phyloP scores from a whole-genome alignment of 2,329 filamentous ascomycete species.

The Trichoderma sp. region DNA sequence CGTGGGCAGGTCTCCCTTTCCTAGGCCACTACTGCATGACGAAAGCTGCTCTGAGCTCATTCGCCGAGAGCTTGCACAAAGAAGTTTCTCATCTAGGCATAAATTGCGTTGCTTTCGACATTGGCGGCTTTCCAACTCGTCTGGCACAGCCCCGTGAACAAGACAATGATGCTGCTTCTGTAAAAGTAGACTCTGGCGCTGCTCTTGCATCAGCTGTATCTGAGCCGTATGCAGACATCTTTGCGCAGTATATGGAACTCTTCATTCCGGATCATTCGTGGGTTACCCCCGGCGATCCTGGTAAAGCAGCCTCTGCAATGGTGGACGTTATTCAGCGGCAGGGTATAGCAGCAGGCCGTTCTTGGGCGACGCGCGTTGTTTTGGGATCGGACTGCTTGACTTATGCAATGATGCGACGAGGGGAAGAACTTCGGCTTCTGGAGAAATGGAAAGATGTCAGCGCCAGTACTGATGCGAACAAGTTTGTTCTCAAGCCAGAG shows the following conservation, averaged over 20 bases:
- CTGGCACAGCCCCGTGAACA: slow-evolving; percentile 36
- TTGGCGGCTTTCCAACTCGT: slow-evolving; percentile 39
- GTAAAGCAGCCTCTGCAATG: slow-evolving; percentile 35
- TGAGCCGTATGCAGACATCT: slow-evolving; percentile 32
- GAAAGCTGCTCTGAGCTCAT: slow-evolving; percentile 38
- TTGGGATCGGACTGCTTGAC: slow-evolving; percentile 40
- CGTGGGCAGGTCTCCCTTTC: slow-evolving; percentile 39
- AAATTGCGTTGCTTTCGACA: slow-evolving; percentile 39
- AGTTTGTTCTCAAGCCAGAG: slow-evolving; percentile 12
- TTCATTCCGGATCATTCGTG: slow-evolving; percentile 33
- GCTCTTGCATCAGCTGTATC: slow-evolving; percentile 12
- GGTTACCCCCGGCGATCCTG: slow-evolving; percentile 36
- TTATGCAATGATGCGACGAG: slow-evolving; percentile 33
- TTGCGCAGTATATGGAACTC: slow-evolving; percentile 32
- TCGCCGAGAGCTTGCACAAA: slow-evolving; percentile 39
- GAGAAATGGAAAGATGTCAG: slow-evolving; percentile 37
- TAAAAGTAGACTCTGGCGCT: background rate
- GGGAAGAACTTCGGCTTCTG: slow-evolving; percentile 33
- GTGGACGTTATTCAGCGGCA: slow-evolving; percentile 37
- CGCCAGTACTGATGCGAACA: slow-evolving; percentile 31
- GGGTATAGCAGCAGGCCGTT: slow-evolving; percentile 33
- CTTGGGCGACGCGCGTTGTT: slow-evolving; percentile 37
- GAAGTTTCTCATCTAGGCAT: slow-evolving; percentile 38
- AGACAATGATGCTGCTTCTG: slow-evolving; percentile 28
- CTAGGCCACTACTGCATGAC: slow-evolving; percentile 39